phyloP scores from a whole-genome alignment of 1,284 basidiomycete species.

The Coniferiporia sulphurascens region DNA sequence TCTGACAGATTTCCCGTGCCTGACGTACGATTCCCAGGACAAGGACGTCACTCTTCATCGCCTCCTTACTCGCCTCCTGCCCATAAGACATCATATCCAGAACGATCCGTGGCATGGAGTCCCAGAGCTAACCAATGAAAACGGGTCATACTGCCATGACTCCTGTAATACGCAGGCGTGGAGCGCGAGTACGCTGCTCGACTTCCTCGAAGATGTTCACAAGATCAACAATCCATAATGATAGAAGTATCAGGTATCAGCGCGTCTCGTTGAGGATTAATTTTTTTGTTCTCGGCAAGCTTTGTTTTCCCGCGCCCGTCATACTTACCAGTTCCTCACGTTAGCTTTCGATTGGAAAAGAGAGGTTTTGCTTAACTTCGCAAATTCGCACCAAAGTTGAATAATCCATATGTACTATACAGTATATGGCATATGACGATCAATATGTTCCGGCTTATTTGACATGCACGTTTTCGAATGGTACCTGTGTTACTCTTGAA shows the following conservation, averaged over 20 bases:
- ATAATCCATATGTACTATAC: too few species aligned
- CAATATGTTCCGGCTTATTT: too few species aligned
- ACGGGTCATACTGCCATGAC: constrained; percentile 78
- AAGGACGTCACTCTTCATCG: constrained; percentile 70
- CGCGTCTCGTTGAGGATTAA: background rate
- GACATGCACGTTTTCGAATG: too few species aligned
- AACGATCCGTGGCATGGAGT: constrained; percentile 86
- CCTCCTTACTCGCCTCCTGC: constrained; percentile 68
- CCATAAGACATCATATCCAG: constrained; percentile 68
- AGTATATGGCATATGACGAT: too few species aligned
- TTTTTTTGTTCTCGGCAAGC: background rate
- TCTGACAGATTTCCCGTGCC: background rate
- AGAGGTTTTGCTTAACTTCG: too few species aligned
- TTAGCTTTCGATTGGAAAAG: too few species aligned
- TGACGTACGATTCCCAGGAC: constrained; percentile 41
- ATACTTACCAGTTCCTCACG: background rate
- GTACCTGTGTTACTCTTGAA: too few species aligned
- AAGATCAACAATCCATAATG: constrained; percentile 16
- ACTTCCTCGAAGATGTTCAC: constrained; percentile 77
- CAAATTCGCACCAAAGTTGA: too few species aligned
- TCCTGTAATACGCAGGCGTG: constrained; percentile 92
- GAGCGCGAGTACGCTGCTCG: constrained; percentile 84
- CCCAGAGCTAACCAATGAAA: constrained; percentile 85
- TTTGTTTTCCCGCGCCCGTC: background rate
- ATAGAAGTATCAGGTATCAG: too few species aligned